A percentile compares a stretch with the other conserved stretches of the same genome.
Evolutionary conservation across 371 early-diverging fungal genomes (phyloP).

Genomic region (Blakeslea trispora): DNA sequence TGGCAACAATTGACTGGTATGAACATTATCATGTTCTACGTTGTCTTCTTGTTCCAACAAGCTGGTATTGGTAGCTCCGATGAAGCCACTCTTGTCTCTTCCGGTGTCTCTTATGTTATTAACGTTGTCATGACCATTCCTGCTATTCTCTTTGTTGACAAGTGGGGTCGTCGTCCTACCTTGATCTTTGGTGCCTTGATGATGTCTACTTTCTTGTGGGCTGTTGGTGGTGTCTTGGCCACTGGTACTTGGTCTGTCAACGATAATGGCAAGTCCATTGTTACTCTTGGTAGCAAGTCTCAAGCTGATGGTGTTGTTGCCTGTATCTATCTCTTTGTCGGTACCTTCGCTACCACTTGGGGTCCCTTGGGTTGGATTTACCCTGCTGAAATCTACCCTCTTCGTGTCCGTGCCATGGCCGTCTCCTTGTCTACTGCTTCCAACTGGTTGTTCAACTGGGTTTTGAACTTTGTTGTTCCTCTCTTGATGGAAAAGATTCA

Average conservation of each 20-base stretch:
- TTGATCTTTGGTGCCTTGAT: constrained; percentile 53
- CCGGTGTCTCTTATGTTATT: constrained; percentile 43
- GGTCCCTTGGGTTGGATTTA: constrained; percentile 94
- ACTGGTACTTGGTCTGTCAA: constrained; percentile 41
- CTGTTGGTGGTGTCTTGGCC: constrained; percentile 52
- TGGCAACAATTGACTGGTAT: constrained; percentile 80
- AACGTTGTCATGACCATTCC: constrained; percentile 68
- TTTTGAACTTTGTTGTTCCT: constrained; percentile 65
- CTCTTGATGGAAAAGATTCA: constrained; percentile 61
- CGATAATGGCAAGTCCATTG: constrained; percentile 22
- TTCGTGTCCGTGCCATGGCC: constrained; percentile 80
- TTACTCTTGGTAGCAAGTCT: constrained; percentile 2
- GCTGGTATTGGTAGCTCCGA: constrained; percentile 46
- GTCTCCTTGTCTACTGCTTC: constrained; percentile 85
- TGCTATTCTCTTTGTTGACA: constrained; percentile 75
- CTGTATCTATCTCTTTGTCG: constrained; percentile 73
- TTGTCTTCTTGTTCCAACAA: constrained; percentile 41
- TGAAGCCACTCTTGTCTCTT: constrained; percentile 38
- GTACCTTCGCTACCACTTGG: constrained; percentile 84
- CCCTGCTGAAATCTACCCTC: constrained; percentile 87
- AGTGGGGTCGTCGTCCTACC: constrained; percentile 69
- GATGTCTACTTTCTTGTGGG: constrained; percentile 43
- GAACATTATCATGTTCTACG: constrained; percentile 62
- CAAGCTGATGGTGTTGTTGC: constrained; percentile 45
- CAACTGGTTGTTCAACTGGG: constrained; percentile 87